Conservation (phyloP, 75 land plant genomes). For the Cryptomeria japonica region DNA sequence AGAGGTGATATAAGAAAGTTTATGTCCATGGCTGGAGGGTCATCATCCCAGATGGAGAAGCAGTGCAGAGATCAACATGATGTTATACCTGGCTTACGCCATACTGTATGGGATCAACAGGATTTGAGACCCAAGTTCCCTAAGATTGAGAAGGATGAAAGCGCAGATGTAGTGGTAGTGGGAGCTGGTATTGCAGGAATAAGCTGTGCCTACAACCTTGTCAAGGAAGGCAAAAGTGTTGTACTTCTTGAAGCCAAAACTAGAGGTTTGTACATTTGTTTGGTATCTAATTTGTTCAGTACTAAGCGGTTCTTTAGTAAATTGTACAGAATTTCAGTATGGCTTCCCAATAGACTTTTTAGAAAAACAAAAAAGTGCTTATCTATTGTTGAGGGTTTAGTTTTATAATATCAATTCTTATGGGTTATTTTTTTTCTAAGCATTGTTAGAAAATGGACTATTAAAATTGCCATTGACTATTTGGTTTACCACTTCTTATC, state of each 20-base stretch:
- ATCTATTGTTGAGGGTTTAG: neutral
- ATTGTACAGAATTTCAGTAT: no score
- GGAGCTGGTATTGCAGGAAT: slow-evolving; percentile 44
- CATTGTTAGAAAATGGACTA: no score
- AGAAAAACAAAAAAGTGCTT: neutral
- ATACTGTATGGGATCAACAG: slow-evolving; percentile 41
- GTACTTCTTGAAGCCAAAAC: slow-evolving; percentile 32
- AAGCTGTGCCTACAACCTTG: slow-evolving; percentile 39
- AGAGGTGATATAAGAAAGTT: neutral
- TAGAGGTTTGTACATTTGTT: slow-evolving; percentile 17
- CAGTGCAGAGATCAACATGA: neutral
- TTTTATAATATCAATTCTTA: neutral
- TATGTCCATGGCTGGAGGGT: neutral
- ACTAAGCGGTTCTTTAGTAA: neutral
- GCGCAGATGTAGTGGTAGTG: slow-evolving; percentile 34
- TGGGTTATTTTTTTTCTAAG: neutral
- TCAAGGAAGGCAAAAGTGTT: slow-evolving; percentile 37
- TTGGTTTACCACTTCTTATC: no score
- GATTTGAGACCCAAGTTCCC: slow-evolving; percentile 28
- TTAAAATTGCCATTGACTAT: no score
- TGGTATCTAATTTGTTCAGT: neutral
- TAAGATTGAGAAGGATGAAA: slow-evolving; percentile 24
- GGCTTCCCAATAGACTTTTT: neutral
- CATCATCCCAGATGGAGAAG: neutral
- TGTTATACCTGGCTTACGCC: slow-evolving; percentile 28